Evolutionary conservation across 768 basidiomycete genomes (phyloP).

Genomic region (Scleroderma bovista): DNA sequence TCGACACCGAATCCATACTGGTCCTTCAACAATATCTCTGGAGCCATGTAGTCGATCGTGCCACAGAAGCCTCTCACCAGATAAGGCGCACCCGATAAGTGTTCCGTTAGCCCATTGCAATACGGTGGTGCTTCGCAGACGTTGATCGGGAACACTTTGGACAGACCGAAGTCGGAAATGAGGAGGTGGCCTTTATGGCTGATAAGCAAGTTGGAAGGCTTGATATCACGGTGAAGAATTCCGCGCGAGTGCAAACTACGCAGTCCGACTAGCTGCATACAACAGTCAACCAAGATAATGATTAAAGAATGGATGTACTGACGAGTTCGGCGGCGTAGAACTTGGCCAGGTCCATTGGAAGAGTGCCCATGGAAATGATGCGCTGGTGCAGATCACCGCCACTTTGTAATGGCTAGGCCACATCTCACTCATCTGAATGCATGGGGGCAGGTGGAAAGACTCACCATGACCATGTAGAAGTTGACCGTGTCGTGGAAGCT

Average conservation of each 20-base stretch:
- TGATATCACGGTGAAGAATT: slow-evolving; percentile 66
- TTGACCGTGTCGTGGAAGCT: slow-evolving; percentile 9
- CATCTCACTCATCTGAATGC: not conserved
- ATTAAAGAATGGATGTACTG: not conserved
- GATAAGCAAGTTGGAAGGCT: slow-evolving; percentile 59
- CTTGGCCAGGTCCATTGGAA: slow-evolving; percentile 3
- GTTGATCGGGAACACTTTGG: slow-evolving; percentile 21
- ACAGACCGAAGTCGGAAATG: slow-evolving; percentile 62
- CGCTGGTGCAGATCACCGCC: slow-evolving; percentile 7
- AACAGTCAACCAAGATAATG: not conserved
- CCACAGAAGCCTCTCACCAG: slow-evolving; percentile 2
- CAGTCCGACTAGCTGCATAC: slow-evolving; percentile 24
- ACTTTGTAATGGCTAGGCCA: slow-evolving; percentile 1
- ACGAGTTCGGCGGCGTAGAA: slow-evolving; percentile 9
- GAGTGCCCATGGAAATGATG: not conserved
- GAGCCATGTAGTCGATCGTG: slow-evolving; percentile 8
- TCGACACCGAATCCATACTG: slow-evolving; percentile 9
- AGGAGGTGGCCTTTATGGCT: slow-evolving; percentile 43
- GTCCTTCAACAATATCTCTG: slow-evolving; percentile 3
- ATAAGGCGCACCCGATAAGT: slow-evolving; percentile 4
- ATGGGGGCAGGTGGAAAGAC: not conserved
- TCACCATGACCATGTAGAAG: slow-evolving; percentile 9
- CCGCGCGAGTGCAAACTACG: slow-evolving; percentile 49
- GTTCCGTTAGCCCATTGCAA: not conserved
- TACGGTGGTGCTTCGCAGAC: not conserved